These are phyloP conservation scores for Syzygium jambos DNA, from an alignment of 345 rosid genomes.

Conservation along the genomic window DNA sequence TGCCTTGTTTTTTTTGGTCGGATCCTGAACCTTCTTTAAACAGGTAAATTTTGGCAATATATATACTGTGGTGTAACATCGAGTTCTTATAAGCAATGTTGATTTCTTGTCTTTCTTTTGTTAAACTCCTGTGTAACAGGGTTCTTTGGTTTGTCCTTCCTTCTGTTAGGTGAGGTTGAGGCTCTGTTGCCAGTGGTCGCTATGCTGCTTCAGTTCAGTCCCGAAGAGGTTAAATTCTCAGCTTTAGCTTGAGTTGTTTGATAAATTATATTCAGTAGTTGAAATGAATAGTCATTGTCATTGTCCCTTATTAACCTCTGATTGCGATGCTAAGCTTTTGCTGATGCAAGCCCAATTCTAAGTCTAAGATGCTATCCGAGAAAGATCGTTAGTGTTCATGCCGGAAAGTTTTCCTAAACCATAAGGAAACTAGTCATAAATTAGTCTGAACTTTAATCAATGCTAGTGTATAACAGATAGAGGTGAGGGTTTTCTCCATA, in stretches of 20 bases:
- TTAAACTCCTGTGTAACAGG: neutral
- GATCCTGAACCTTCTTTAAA: constrained; percentile 96
- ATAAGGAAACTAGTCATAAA: neutral
- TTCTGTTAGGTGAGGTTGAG: constrained; percentile 80
- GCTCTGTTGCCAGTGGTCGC: constrained; percentile 88
- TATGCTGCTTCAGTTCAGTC: constrained; percentile 98
- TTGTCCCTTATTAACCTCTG: neutral
- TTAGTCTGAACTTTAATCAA: neutral
- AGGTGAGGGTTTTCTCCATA: neutral
- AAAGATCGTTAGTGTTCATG: neutral
- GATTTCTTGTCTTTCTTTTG: neutral
- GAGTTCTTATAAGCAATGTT: neutral
- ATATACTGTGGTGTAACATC: neutral
- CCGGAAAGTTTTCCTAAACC: neutral
- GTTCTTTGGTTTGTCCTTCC: neutral
- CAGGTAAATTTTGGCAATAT: constrained; percentile 40
- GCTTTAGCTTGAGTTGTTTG: neutral
- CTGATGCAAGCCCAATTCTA: neutral
- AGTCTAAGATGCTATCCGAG: neutral
- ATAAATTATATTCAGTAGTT: neutral
- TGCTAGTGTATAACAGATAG: neutral
- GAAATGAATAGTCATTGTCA: neutral
- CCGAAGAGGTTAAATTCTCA: constrained; percentile 59
- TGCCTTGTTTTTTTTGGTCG: too few species aligned
- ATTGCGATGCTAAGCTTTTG: neutral